phyloP scores from a whole-genome alignment of 441 rosid species.

The Metrosideros polymorpha region DNA sequence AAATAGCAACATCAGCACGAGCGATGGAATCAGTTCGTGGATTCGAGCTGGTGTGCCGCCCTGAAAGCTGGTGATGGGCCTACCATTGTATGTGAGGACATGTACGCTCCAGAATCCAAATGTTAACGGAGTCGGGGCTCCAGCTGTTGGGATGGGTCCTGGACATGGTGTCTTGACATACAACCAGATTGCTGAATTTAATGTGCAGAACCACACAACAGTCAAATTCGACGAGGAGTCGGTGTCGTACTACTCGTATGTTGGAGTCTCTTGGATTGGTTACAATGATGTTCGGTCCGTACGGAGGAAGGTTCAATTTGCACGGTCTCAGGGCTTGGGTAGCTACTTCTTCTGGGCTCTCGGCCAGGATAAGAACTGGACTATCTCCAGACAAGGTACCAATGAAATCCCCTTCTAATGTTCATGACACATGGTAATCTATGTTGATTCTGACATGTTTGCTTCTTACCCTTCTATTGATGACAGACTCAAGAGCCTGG shows the following conservation, averaged over 20 bases:
- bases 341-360: conserved; percentile 49
- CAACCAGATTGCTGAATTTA: conserved; percentile 11
- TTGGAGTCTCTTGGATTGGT: conserved; percentile 24
- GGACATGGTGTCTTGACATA: conserved; percentile 13
- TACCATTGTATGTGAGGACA: conserved; percentile 29
- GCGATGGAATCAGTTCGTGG: conserved; percentile 33
- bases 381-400: conserved; percentile 20
- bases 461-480: neutral
- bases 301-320: conserved; percentile 19
- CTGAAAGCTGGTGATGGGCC: conserved; percentile 32
- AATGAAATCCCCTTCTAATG: neutral
- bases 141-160: conserved; percentile 18
- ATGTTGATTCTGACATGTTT: neutral
- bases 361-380: conserved; percentile 22
- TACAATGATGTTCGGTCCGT: conserved; percentile 25
- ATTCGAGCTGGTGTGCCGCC: conserved; percentile 20
- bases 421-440: neutral
- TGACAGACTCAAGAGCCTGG: neutral
- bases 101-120: conserved; percentile 30
- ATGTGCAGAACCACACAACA: neutral
- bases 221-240: conserved; percentile 5
- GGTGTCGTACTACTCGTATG: conserved; percentile 23
- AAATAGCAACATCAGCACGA: conserved; percentile 22
- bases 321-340: conserved; percentile 14
- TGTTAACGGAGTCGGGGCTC: conserved; percentile 22